phyloP scores from a whole-genome alignment of 805 yeast genomes.

The Yarrowia sp. region DNA sequence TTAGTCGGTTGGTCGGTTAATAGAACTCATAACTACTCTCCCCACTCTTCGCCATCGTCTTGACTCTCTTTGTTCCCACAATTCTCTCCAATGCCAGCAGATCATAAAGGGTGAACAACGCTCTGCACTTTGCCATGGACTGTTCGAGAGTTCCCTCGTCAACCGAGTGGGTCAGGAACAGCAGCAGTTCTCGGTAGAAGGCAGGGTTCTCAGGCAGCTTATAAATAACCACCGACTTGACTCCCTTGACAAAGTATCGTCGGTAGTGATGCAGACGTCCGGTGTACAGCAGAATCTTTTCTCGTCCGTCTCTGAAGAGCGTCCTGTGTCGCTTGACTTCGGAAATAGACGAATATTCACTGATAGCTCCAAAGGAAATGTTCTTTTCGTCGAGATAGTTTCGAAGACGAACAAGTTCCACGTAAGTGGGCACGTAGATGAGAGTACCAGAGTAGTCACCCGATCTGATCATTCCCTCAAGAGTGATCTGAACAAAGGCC shows the following conservation, averaged over 20 bases:
- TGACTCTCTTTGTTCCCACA: constrained; percentile 76
- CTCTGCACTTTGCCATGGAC: constrained; percentile 61
- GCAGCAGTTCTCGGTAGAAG: constrained; percentile 77
- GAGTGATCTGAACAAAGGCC: constrained; percentile 72
- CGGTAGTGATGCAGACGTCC: constrained; percentile 94
- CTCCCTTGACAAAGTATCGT: constrained; percentile 84
- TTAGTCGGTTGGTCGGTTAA: not conserved
- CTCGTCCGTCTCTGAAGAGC: constrained; percentile 66
- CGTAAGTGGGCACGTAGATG: constrained; percentile 82
- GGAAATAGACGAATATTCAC: constrained; percentile 82
- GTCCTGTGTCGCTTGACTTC: constrained; percentile 75
- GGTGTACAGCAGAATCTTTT: constrained; percentile 81
- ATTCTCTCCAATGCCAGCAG: constrained; percentile 77
- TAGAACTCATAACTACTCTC: constrained; percentile 19
- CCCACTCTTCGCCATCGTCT: constrained; percentile 8
- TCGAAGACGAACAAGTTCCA: constrained; percentile 81
- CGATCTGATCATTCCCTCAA: constrained; percentile 72
- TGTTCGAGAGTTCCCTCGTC: constrained; percentile 61
- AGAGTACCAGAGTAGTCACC: constrained; percentile 76
- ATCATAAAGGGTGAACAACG: constrained; percentile 80
- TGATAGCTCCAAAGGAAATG: constrained; percentile 69
- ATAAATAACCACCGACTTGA: constrained; percentile 79
- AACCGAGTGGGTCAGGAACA: constrained; percentile 64
- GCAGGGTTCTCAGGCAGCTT: constrained; percentile 84
- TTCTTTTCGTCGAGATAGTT: constrained; percentile 69